A percentile compares a stretch with the other conserved stretches of the same genome.
phyloP scores from a whole-genome alignment of 345 rosid species.

The Pelargonium nanum region DNA sequence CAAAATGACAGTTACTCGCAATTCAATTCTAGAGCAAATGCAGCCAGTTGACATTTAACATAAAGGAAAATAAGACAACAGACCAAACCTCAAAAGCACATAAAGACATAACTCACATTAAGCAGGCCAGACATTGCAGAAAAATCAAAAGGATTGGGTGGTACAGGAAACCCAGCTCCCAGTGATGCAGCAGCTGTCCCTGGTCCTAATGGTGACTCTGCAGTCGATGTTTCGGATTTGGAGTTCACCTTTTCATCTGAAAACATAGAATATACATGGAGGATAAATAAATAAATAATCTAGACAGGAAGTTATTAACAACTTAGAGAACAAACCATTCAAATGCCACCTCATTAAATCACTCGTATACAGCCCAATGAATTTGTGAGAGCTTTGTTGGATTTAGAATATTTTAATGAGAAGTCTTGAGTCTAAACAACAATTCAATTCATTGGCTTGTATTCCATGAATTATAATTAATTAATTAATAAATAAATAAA shows the following conservation, averaged over 20 bases:
- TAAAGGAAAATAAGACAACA: not conserved
- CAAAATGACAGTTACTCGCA: not conserved
- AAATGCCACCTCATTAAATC: too few species aligned
- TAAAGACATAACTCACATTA: constrained; percentile 34
- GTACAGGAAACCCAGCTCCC: constrained; percentile 22
- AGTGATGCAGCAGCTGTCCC: constrained; percentile 26
- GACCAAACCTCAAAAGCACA: not conserved
- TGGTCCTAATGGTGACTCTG: constrained; percentile 32
- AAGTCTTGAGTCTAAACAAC: too few species aligned
- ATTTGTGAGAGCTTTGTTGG: too few species aligned
- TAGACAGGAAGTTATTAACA: not conserved
- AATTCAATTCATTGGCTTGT: too few species aligned
- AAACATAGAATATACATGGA: not conserved
- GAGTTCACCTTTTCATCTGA: constrained; percentile 46
- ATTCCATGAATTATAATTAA: too few species aligned
- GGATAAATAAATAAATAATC: not conserved
- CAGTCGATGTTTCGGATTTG: constrained; percentile 44
- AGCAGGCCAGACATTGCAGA: constrained; percentile 76
- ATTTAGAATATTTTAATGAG: too few species aligned
- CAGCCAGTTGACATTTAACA: not conserved
- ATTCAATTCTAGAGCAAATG: not conserved
- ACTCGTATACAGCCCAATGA: not conserved
- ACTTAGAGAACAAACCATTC: too few species aligned
- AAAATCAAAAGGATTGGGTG: constrained; percentile 76
- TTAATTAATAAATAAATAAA: too few species aligned